A percentile compares a stretch with the other conserved stretches of the same genome.
Evolutionary conservation across 2,329 filamentous ascomycete genomes (phyloP).

Genomic region (Cytospora paraplurivora): DNA sequence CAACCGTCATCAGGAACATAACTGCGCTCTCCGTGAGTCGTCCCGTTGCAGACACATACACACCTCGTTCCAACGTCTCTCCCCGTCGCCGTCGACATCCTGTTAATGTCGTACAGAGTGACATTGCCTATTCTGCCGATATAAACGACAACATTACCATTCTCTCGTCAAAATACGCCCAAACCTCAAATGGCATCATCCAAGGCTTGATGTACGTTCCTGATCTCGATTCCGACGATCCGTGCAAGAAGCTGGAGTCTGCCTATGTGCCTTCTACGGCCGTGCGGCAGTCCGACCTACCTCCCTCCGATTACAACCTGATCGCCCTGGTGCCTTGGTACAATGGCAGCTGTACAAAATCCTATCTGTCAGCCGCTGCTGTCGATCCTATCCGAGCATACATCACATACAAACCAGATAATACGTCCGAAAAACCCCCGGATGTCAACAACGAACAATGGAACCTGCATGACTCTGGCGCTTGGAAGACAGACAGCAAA

Average conservation of each 20-base stretch:
- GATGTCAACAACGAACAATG: slow-evolving; percentile 65
- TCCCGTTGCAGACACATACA: not conserved
- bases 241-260: slow-evolving; percentile 64
- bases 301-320: slow-evolving; percentile 68
- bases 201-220: slow-evolving; percentile 87
- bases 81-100: not conserved
- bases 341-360: slow-evolving; percentile 68
- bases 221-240: slow-evolving; percentile 57
- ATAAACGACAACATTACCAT: slow-evolving; percentile 68
- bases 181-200: slow-evolving; percentile 61
- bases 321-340: slow-evolving; percentile 89
- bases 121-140: slow-evolving; percentile 56
- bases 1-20: slow-evolving; percentile 58
- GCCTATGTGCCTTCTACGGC: slow-evolving; percentile 74
- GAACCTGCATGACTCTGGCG: slow-evolving; percentile 67
- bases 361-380: slow-evolving; percentile 68
- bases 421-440: slow-evolving; percentile 64
- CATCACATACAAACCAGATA: slow-evolving; percentile 63
- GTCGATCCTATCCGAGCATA: slow-evolving; percentile 62
- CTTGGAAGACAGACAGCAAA: slow-evolving; percentile 71
- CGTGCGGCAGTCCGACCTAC: slow-evolving; percentile 71
- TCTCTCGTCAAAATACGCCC: slow-evolving; percentile 68
- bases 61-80: not conserved
- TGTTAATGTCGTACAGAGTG: slow-evolving; percentile 35
- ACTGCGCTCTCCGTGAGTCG: slow-evolving; percentile 56